Percentiles rank a stretch among this genome's conserved stretches.
Conservation (phyloP, 805 yeast genomes). For the Metschnikowia henanensis region DNA sequence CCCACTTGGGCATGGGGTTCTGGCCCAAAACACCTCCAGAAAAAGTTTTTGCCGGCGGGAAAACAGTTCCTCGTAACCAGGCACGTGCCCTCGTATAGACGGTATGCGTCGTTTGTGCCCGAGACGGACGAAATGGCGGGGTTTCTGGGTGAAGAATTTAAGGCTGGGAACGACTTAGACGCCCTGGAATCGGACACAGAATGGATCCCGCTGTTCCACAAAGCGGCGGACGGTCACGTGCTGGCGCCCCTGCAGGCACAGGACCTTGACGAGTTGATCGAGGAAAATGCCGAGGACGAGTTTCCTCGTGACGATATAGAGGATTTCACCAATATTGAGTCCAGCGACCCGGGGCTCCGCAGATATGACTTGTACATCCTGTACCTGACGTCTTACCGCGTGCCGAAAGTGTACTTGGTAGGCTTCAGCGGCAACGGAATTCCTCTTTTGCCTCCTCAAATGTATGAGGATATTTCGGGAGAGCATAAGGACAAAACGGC, state of each 20-base stretch:
- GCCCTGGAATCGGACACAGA: conserved; percentile 10
- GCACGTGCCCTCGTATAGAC: conserved; percentile 81
- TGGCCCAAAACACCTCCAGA: conserved; percentile 35
- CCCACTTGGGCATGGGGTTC: conserved; percentile 94
- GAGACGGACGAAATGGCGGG: conserved; percentile 20
- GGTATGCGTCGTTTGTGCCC: conserved; percentile 30
- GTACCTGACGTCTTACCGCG: conserved; percentile 92
- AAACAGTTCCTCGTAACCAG: conserved; percentile 87
- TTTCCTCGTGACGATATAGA: conserved; percentile 24
- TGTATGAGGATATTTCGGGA: conserved; percentile 92
- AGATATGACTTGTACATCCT: conserved; percentile 88
- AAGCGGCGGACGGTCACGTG: not conserved
- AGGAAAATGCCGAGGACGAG: conserved; percentile 36
- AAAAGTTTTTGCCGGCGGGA: conserved; percentile 78
- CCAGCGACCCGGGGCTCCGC: conserved; percentile 44
- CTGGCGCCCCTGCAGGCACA: conserved; percentile 3
- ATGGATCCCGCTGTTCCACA: conserved; percentile 14
- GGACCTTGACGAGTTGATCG: conserved; percentile 49
- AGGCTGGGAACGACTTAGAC: not conserved
- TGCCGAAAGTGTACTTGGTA: conserved; percentile 89
- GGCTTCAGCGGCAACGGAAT: conserved; percentile 84
- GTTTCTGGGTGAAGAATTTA: not conserved
- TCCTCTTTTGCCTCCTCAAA: conserved; percentile 82
- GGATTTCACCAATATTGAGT: conserved; percentile 33
- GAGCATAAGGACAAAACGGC: conserved; percentile 96